Evolutionary conservation across 2,329 filamentous ascomycete species (phyloP).

Genomic region (Pseudogymnoascus sp.): DNA sequence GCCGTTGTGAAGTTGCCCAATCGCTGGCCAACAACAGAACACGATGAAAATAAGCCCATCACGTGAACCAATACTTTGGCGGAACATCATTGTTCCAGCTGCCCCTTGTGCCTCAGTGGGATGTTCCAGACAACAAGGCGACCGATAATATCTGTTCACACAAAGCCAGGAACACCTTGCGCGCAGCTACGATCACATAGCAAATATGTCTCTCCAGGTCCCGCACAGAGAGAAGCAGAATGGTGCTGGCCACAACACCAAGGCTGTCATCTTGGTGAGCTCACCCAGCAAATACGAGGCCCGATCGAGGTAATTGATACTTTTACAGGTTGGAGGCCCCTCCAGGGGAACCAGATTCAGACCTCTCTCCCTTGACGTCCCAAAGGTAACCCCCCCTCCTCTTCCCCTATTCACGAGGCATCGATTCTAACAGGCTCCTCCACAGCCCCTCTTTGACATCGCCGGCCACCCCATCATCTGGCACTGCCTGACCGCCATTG

Average conservation of each 20-base stretch:
- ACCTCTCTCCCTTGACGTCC: conserved; percentile 88
- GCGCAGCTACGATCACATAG: conserved; percentile 4
- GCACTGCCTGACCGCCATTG: conserved; percentile 88
- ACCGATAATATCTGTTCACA: conserved; percentile 7
- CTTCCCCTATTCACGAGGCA: conserved; percentile 13
- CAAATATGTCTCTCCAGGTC: conserved; percentile 36
- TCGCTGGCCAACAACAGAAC: background rate
- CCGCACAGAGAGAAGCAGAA: conserved; percentile 41
- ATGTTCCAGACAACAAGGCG: conserved; percentile 7
- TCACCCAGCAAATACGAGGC: conserved; percentile 11
- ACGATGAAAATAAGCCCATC: background rate
- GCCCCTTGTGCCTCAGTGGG: conserved; percentile 3
- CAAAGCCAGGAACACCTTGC: background rate
- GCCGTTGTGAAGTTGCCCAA: background rate
- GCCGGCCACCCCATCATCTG: conserved; percentile 97
- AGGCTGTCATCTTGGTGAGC: conserved; percentile 86
- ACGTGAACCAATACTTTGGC: background rate
- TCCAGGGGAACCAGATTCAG: conserved; percentile 93
- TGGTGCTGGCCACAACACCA: conserved; percentile 49
- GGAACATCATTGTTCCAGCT: conserved; percentile 6
- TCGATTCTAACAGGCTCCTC: conserved; percentile 15
- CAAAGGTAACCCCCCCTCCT: conserved; percentile 58
- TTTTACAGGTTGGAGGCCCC: conserved; percentile 74
- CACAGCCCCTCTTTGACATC: conserved; percentile 90
- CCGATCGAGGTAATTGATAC: background rate